Base-by-base conservation (phyloP, 1,139 yeast species). In the Geotrichum phurueaensis region DNA sequence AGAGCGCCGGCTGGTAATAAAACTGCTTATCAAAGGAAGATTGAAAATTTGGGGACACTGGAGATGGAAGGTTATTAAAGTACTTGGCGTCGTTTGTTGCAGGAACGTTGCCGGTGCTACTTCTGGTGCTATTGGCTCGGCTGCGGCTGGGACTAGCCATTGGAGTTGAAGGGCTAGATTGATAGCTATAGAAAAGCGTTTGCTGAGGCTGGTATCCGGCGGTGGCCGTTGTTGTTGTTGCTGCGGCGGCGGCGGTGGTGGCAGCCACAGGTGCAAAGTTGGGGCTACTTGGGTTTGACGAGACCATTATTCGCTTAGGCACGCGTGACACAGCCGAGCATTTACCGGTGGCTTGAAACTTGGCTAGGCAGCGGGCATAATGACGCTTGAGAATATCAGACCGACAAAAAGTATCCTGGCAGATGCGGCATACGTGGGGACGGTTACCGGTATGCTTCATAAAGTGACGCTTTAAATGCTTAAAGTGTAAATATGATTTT, bases 361-460 rank as follows among this genome's bases (percentile, higher is more conserved):
- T 66, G 36, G 60, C 48, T 18, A 65, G 56, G 57, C 69, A 67
- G 29, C 68, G 59, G 51, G 65, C 64, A 48, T 65, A 61, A 33
- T 60, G 63, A 10, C 63, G 55, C 55, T 59, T 58, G 18, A 59
- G 49, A 25, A 60, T 59, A 48, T 60, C 63, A 6, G 57, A 51
- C 13, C 63, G 56, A 25, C 61, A 58, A 52, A 60, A 60, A 7
- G 63, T 56, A 39, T 59, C 63, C 49, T 56, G 55, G 51, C 63
- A 60, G 27, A 58, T 39, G 25, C 36, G 20, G 53, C 63, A 60
- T 10, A 54, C 61, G 39, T 60, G 60, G 10, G 63, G 63, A 3
- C 63, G 56, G 43, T 60, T 52, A 25, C 63, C 63, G 1, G 63
- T 60, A 49, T 60, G 63, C 49, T 58, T 54, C 61, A 60, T 54